A percentile compares a stretch with the other conserved stretches of the same genome.
phyloP scores from a whole-genome alignment of 306 rosid species.

The Quercus parvula region DNA sequence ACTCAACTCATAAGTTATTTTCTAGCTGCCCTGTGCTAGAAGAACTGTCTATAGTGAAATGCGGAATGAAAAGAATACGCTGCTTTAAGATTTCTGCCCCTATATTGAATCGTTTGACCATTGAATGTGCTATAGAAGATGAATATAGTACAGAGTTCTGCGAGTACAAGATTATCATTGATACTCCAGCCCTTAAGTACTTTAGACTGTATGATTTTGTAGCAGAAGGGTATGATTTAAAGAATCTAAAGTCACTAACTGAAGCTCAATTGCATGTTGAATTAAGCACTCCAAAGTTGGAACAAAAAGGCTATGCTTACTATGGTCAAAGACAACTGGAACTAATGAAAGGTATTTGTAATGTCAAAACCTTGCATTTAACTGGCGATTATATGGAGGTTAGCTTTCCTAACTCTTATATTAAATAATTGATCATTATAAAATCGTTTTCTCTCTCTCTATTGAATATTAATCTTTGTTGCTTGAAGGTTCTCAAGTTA shows the following conservation, averaged over 20 bases:
- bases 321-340: background rate
- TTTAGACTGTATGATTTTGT: background rate
- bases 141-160: background rate
- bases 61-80: background rate
- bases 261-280: background rate
- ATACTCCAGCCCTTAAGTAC: background rate
- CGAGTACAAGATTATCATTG: background rate
- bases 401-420: background rate
- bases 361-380: background rate
- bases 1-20: background rate
- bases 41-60: background rate
- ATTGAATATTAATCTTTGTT: background rate
- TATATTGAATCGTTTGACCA: background rate
- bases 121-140: background rate
- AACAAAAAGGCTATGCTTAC: background rate
- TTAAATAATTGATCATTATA: too few relatives aligned
- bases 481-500: background rate
- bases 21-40: background rate
- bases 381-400: background rate
- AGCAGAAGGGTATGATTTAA: background rate
- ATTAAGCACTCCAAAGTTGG: background rate
- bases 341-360: background rate
- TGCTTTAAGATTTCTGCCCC: background rate
- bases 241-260: background rate
- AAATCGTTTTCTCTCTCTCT: background rate